phyloP scores from a whole-genome alignment of 805 yeast species.

The Metschnikowia drakensbergensis region DNA sequence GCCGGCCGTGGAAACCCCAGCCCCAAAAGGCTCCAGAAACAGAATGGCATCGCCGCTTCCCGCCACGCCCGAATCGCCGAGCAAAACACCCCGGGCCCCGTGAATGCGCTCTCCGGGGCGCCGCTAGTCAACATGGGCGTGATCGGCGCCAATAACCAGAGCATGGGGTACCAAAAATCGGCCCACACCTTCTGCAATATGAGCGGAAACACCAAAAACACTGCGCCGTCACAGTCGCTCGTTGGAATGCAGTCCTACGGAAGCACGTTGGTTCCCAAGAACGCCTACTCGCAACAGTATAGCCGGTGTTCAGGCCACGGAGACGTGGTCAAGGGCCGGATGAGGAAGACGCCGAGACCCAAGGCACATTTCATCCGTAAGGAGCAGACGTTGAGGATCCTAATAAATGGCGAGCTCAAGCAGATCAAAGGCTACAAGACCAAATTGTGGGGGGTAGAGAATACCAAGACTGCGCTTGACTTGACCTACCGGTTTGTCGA shows the following conservation, averaged over 20 bases:
- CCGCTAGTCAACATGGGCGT: conserved; percentile 13
- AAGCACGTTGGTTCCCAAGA: conserved; percentile 29
- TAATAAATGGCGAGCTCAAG: conserved; percentile 54
- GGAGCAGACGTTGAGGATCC: conserved; percentile 62
- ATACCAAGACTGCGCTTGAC: conserved; percentile 56
- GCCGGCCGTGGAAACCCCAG: conserved; percentile 31
- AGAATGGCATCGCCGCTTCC: conserved; percentile 30
- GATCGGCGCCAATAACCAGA: conserved; percentile 16
- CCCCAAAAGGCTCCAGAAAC: conserved; percentile 21
- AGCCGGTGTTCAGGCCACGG: conserved; percentile 34
- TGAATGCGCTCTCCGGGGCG: conserved; percentile 22
- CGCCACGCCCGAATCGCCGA: conserved; percentile 44
- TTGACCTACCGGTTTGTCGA: conserved; percentile 59
- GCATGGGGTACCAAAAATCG: conserved; percentile 30
- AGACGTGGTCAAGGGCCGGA: conserved; percentile 53
- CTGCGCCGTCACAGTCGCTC: conserved; percentile 29
- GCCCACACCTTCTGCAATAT: conserved; percentile 31
- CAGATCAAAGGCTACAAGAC: conserved; percentile 61
- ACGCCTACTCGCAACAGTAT: conserved; percentile 21
- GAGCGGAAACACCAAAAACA: conserved; percentile 34
- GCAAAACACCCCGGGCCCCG: conserved; percentile 24
- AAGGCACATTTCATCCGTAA: conserved; percentile 32
- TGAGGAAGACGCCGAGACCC: conserved; percentile 54
- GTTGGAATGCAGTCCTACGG: conserved; percentile 36
- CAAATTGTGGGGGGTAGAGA: conserved; percentile 89